These are phyloP conservation scores for Stevia rebaudiana DNA, from an alignment of 140 eudicot species.

Conservation along the genomic window DNA sequence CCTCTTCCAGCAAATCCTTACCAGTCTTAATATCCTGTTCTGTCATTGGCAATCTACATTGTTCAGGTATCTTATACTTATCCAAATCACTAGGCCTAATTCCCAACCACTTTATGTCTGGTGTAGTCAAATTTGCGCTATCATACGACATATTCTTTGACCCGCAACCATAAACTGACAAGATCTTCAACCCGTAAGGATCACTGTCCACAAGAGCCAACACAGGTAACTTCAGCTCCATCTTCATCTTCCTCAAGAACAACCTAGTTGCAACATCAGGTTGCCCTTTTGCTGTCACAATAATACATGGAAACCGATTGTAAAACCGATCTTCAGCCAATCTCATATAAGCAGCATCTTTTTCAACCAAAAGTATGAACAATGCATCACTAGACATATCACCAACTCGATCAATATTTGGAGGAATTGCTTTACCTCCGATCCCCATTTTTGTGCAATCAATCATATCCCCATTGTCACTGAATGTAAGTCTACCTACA, in stretches of 20 bases:
- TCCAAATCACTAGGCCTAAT: conserved; percentile 93
- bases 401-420: conserved; percentile 87
- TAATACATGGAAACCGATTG: conserved; percentile 81
- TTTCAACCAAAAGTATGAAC: conserved; percentile 80
- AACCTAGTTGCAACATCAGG: conserved; percentile 89
- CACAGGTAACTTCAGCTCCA: conserved; percentile 80
- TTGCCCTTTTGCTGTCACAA: conserved; percentile 84
- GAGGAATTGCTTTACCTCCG: conserved; percentile 90
- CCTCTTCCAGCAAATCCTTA: conserved; percentile 94
- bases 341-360: conserved; percentile 91
- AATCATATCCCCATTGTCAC: conserved; percentile 87
- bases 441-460: conserved; percentile 97
- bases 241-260: conserved; percentile 86
- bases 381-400: conserved; percentile 91
- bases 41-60: conserved; percentile 89
- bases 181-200: conserved; percentile 86
- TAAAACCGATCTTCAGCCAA: conserved; percentile 86
- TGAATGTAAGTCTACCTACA: conserved; percentile 71
- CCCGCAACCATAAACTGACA: conserved; percentile 92
- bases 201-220: conserved; percentile 88
- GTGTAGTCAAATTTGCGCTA: conserved; percentile 88
- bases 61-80: conserved; percentile 89
- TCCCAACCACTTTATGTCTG: conserved; percentile 92
- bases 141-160: conserved; percentile 97
- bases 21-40: conserved; percentile 98